Evolutionary conservation across 2,329 filamentous ascomycete species (phyloP), one percentile per base, ranked within the genome.

Genomic region (Clonostachys chloroleuca): DNA sequence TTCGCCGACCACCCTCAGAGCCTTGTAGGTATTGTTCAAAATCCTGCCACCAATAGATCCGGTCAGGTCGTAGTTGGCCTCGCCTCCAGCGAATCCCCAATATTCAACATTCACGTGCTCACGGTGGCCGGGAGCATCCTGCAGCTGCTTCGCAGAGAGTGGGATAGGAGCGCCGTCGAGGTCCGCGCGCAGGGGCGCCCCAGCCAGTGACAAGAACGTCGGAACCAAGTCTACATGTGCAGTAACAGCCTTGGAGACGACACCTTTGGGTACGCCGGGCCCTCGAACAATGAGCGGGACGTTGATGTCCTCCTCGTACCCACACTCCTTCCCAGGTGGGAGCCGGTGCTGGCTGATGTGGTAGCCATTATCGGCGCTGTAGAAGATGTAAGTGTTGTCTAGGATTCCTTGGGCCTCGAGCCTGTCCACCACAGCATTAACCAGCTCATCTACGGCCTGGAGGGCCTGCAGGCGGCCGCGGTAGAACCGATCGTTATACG

Each of bases 161-260:
- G 73, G 69, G 35, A 42, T 42, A 8, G 41, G n/a, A 9, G n/a
- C 24, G n/a, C 41, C 41, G 13, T 42, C 41, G 20, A 42, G 24
- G 8, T 42, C 41, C 3, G n/a, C 20, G 8, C n/a, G 16, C 8
- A 24, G n/a, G 1, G 69, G 39, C 13, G 59, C 61, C 18, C 58
- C 56, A 3, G 58, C 40, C 13, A 47, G n/a, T 56, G 56, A 55
- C 12, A 82, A 68, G 36, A 83, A 65, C 0, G 79, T 82, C 0
- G 78, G 77, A 0, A 72, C 76, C 5, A 83, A 62, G 49, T 83
- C 79, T 3, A 75, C 73, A 44, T 82, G 77, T 0, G 73, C 70
- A 0, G 73, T 77, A 2, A 76, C 70, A 0, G 62, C 57, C 20
- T 70, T 59, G 8, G 66, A 60, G 1, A 61, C 59, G 10, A 55